Percentiles rank a stretch among this genome's conserved stretches.
Conservation (phyloP, 495 filamentous ascomycete genomes). For the Aspergillus diversus region DNA sequence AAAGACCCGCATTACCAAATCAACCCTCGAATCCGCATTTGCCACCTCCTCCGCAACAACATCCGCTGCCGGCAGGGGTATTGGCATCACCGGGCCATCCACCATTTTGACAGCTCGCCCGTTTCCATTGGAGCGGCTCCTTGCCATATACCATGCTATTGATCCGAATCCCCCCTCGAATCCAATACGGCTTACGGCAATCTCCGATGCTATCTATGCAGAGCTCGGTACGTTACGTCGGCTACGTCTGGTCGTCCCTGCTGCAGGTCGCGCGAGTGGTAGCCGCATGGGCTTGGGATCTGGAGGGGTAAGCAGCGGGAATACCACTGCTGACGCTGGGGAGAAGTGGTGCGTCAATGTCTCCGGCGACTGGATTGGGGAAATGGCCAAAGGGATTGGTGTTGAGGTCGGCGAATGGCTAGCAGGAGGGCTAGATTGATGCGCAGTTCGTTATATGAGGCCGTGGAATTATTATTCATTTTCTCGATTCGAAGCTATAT, state of each 20-base stretch:
- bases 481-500: conserved; percentile 12
- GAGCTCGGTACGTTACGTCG: conserved; percentile 82
- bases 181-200: conserved; percentile 48
- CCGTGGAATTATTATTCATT: background rate
- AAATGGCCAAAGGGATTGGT: conserved; percentile 50
- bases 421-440: conserved; percentile 48
- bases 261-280: conserved; percentile 47
- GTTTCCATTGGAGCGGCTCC: conserved; percentile 83
- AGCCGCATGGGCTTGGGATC: conserved; percentile 31
- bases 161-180: conserved; percentile 64
- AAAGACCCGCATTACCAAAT: conserved; percentile 56
- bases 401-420: conserved; percentile 55
- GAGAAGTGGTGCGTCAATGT: conserved; percentile 55
- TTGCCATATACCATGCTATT: conserved; percentile 85
- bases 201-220: conserved; percentile 65
- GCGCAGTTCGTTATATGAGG: background rate
- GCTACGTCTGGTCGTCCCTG: conserved; percentile 71
- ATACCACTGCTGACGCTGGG: conserved; percentile 44
- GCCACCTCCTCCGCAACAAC: conserved; percentile 45
- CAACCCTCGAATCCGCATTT: conserved; percentile 44
- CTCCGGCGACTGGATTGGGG: conserved; percentile 52
- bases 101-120: conserved; percentile 74
- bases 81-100: conserved; percentile 63
- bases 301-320: conserved; percentile 39
- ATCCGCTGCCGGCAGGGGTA: conserved; percentile 37